Evolutionary conservation across 2,329 filamentous ascomycete species (phyloP).

Genomic region (Clarireedia paspali): DNA sequence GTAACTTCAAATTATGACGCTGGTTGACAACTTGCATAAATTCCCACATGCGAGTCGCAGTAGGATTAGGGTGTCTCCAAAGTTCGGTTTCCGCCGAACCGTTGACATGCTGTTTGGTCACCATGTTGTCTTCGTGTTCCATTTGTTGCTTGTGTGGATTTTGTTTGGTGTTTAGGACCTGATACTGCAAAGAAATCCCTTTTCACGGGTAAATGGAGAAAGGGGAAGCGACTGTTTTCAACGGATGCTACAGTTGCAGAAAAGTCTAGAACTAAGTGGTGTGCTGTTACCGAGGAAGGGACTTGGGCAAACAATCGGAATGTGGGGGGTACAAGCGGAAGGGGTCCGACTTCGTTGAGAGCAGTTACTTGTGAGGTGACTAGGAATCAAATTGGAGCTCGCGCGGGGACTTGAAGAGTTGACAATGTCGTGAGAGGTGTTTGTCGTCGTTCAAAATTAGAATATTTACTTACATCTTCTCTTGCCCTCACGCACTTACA

Average conservation of each 20-base stretch:
- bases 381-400: no score
- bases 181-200: background rate
- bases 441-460: no score
- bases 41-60: constrained; percentile 60
- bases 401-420: no score
- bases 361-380: no score
- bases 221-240: constrained; percentile 2
- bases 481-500: no score
- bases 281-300: no score
- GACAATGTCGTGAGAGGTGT: no score
- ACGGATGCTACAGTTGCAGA: background rate
- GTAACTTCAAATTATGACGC: constrained; percentile 55
- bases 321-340: background rate
- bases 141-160: background rate
- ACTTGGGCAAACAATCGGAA: background rate
- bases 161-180: background rate
- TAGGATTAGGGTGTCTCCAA: constrained; percentile 63
- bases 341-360: background rate
- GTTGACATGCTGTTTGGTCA: background rate
- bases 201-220: background rate
- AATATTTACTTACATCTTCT: no score
- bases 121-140: background rate
- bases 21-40: constrained; percentile 65
- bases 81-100: constrained; percentile 33
- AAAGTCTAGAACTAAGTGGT: no score